Percentiles rank a stretch among this genome's conserved stretches.
Evolutionary conservation across 108 stramenopile species (phyloP).

Genomic region (Chaetoceros muelleri): DNA sequence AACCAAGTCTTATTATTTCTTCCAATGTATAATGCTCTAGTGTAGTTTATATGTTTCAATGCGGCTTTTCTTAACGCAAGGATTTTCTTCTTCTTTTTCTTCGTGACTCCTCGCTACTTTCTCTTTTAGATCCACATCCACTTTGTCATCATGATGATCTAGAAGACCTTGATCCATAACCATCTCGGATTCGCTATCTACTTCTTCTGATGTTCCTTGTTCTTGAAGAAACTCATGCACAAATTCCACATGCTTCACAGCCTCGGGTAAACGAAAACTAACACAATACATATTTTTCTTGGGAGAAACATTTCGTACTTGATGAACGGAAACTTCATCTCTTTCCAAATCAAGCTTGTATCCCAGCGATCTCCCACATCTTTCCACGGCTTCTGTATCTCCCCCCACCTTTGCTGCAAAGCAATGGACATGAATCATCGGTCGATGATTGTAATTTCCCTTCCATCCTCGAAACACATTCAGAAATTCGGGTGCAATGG

Average conservation of each 20-base stretch:
- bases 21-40: no score
- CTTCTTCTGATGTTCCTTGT: no score
- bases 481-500: constrained; percentile 84
- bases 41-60: no score
- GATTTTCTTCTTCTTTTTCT: no score
- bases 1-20: no score
- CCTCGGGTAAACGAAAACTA: constrained; percentile 54
- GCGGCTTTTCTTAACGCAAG: no score
- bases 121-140: no score
- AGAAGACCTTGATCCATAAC: no score
- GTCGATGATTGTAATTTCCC: constrained; percentile 6
- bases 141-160: no score
- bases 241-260: constrained; percentile 16
- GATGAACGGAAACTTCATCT: constrained; percentile 26
- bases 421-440: constrained; percentile 75
- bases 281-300: constrained; percentile 83
- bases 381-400: constrained; percentile 25
- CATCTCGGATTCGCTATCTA: no score
- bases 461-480: constrained; percentile 85
- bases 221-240: background rate
- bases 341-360: constrained; percentile 31
- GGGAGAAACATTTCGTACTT: constrained; percentile 73
- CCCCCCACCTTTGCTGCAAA: constrained; percentile 56
- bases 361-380: constrained; percentile 58
- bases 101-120: no score